Percentiles rank a stretch among this genome's conserved stretches.
Evolutionary conservation across 768 basidiomycete genomes (phyloP).

Genomic region (Termitomyces sp.): DNA sequence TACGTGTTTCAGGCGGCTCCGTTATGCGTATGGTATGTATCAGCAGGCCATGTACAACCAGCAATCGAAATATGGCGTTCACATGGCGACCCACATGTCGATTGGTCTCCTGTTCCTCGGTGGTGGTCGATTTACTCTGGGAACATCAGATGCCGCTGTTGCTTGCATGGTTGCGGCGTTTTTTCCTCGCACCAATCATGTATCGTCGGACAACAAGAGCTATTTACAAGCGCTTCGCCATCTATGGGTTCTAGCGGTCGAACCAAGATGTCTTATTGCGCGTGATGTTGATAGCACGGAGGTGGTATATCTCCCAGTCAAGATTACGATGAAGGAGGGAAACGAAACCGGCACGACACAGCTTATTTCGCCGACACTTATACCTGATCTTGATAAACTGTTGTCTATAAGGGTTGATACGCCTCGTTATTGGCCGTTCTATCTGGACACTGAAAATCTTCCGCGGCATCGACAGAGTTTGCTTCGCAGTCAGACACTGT

Average conservation of each 20-base stretch:
- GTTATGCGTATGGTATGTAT: slow-evolving; percentile 87
- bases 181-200: slow-evolving; percentile 81
- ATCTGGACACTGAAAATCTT: slow-evolving; percentile 68
- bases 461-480: slow-evolving; percentile 65
- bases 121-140: slow-evolving; percentile 86
- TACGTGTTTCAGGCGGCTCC: slow-evolving; percentile 77
- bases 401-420: slow-evolving; percentile 85
- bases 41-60: slow-evolving; percentile 56
- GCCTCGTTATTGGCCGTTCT: slow-evolving; percentile 93
- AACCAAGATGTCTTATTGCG: slow-evolving; percentile 88
- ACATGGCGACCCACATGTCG: slow-evolving; percentile 87
- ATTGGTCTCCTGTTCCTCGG: slow-evolving; percentile 92
- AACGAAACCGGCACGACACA: slow-evolving; percentile 60
- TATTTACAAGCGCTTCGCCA: slow-evolving; percentile 93
- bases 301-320: slow-evolving; percentile 89
- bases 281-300: slow-evolving; percentile 90
- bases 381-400: slow-evolving; percentile 82
- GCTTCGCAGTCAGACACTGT: slow-evolving; percentile 75
- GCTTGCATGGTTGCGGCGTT: slow-evolving; percentile 87
- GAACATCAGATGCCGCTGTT: slow-evolving; percentile 87
- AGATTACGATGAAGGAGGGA: slow-evolving; percentile 73
- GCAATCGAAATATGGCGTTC: slow-evolving; percentile 79
- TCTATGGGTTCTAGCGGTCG: slow-evolving; percentile 93
- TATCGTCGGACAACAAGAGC: slow-evolving; percentile 81
- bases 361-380: slow-evolving; percentile 87